phyloP scores from a whole-genome alignment of 805 yeast species.

The Candida nemodendra region DNA sequence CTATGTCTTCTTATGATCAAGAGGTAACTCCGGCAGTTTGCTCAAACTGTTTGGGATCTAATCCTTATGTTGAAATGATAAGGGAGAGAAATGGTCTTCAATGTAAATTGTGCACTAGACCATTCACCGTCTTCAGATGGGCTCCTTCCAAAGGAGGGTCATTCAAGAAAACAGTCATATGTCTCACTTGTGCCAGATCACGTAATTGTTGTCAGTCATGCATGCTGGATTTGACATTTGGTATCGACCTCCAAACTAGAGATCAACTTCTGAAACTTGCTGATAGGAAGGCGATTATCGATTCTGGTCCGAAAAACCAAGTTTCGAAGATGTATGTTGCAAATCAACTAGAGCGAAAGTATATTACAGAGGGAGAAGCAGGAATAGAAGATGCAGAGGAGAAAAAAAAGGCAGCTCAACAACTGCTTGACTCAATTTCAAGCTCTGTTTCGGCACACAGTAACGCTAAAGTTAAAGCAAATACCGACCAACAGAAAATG shows the following conservation, averaged over 20 bases:
- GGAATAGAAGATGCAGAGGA: conserved; percentile 23
- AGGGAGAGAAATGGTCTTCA: conserved; percentile 72
- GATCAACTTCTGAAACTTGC: conserved; percentile 80
- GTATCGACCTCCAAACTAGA: conserved; percentile 74
- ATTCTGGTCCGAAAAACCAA: conserved; percentile 36
- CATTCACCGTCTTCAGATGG: conserved; percentile 83
- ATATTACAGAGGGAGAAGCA: conserved; percentile 27
- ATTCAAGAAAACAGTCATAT: conserved; percentile 64
- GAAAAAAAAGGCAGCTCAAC: conserved; percentile 39
- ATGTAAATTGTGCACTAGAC: conserved; percentile 82
- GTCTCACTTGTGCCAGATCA: conserved; percentile 75
- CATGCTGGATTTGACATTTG: conserved; percentile 75
- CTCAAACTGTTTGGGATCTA: conserved; percentile 66
- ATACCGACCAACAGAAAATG: conserved; percentile 8
- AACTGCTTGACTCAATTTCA: conserved; percentile 39
- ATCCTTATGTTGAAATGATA: conserved; percentile 66
- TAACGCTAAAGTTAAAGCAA: conserved; percentile 1
- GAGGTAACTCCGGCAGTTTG: conserved; percentile 61
- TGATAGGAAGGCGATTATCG: conserved; percentile 8
- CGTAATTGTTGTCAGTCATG: conserved; percentile 88
- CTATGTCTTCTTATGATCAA: conserved; percentile 18
- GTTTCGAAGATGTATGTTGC: conserved; percentile 57
- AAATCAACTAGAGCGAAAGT: conserved; percentile 39
- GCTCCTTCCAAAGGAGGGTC: conserved; percentile 43
- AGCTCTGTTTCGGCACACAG: conserved; percentile 1